Evolutionary conservation across 2,329 filamentous ascomycete species (phyloP).

Genomic region (Hymenoscyphus infarciens): DNA sequence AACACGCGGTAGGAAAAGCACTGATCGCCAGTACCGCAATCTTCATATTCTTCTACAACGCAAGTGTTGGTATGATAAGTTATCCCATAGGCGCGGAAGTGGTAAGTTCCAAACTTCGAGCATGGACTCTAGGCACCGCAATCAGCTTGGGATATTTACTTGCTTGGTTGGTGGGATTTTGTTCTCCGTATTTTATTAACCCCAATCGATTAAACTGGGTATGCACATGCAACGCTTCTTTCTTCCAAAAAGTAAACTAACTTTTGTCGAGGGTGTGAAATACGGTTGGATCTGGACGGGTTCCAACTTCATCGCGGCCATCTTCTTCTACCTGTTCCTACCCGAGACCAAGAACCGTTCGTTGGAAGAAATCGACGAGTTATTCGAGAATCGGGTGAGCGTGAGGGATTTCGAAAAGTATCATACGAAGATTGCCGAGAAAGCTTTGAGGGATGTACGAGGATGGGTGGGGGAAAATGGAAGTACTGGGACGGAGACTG

Average conservation of each 20-base stretch:
- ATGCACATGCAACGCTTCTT: slow-evolving; percentile 20
- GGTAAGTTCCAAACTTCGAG: slow-evolving; percentile 44
- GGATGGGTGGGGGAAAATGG: slow-evolving; percentile 7
- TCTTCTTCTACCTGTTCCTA: slow-evolving; percentile 39
- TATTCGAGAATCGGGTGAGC: slow-evolving; percentile 33
- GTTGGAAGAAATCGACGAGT: slow-evolving; percentile 39
- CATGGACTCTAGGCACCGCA: slow-evolving; percentile 43
- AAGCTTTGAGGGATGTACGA: slow-evolving; percentile 19
- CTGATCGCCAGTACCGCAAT: slow-evolving; percentile 36
- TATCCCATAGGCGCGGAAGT: slow-evolving; percentile 21
- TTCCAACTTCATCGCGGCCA: slow-evolving; percentile 35
- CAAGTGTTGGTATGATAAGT: slow-evolving; percentile 30
- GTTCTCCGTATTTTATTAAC: slow-evolving; percentile 37
- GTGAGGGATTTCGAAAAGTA: slow-evolving; percentile 16
- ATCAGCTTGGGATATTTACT: slow-evolving; percentile 40
- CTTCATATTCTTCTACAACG: slow-evolving; percentile 37
- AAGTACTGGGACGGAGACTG: neutral
- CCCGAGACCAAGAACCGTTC: slow-evolving; percentile 39
- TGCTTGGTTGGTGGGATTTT: slow-evolving; percentile 36
- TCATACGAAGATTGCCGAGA: slow-evolving; percentile 16
- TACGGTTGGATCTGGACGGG: slow-evolving; percentile 40
- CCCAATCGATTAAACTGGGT: slow-evolving; percentile 37
- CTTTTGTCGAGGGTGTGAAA: slow-evolving; percentile 34
- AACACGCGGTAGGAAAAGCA: slow-evolving; percentile 27
- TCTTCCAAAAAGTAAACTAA: slow-evolving; percentile 22